phyloP scores from a whole-genome alignment of 805 yeast species.

The Wickerhamomyces alni region DNA sequence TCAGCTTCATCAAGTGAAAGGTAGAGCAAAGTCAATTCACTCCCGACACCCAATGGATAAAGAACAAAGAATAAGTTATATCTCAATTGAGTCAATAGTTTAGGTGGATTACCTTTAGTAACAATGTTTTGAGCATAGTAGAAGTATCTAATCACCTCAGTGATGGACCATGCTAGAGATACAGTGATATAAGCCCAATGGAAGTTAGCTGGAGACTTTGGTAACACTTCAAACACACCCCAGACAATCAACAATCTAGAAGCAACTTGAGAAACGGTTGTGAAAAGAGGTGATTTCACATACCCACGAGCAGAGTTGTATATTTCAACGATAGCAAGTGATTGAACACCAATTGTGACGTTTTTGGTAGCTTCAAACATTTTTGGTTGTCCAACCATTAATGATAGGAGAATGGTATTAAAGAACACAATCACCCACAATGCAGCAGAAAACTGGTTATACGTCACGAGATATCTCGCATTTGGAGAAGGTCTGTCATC shows the following conservation, averaged over 20 bases:
- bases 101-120: conserved; percentile 48
- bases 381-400: conserved; percentile 55
- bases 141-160: conserved; percentile 88
- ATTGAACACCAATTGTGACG: conserved; percentile 63
- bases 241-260: conserved; percentile 78
- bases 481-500: background rate
- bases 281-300: conserved; percentile 78
- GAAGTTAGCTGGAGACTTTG: conserved; percentile 58
- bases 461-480: conserved; percentile 30
- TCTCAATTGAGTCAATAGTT: conserved; percentile 59
- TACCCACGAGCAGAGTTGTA: conserved; percentile 71
- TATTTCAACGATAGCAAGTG: conserved; percentile 75
- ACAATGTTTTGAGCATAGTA: conserved; percentile 71
- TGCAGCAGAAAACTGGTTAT: conserved; percentile 47
- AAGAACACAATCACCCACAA: conserved; percentile 49
- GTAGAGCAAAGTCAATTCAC: conserved; percentile 69
- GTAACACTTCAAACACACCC: conserved; percentile 76
- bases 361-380: conserved; percentile 55
- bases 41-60: conserved; percentile 89
- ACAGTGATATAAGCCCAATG: conserved; percentile 62
- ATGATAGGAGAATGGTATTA: conserved; percentile 34
- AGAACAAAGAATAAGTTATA: conserved; percentile 78
- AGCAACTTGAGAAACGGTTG: conserved; percentile 82
- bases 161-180: conserved; percentile 82
- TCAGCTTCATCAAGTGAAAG: conserved; percentile 69